Conservation (phyloP, 164 flowering plant species). For the Kingdonia uniflora region DNA sequence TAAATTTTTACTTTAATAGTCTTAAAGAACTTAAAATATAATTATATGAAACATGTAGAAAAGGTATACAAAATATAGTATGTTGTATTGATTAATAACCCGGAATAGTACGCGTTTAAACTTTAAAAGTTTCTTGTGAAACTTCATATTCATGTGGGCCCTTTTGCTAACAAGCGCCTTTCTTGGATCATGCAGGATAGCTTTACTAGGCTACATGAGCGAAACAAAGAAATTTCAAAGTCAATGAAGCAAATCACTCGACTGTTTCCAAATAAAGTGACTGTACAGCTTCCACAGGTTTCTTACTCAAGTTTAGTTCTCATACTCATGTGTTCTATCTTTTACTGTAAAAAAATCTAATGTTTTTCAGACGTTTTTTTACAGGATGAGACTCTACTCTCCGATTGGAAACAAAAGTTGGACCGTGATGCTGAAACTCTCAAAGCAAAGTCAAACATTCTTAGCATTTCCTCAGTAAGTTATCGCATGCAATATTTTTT, state of each 20-base stretch:
- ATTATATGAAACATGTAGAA: no score
- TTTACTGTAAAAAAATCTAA: not conserved
- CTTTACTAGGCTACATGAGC: conserved; percentile 62
- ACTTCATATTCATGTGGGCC: no score
- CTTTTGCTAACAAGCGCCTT: not conserved
- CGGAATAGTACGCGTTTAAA: no score
- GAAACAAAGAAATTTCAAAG: conserved; percentile 67
- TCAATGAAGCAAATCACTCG: conserved; percentile 59
- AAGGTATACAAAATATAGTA: no score
- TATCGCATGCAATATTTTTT: not conserved
- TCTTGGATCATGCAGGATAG: conserved; percentile 41
- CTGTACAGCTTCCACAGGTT: conserved; percentile 84
- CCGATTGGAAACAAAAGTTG: conserved; percentile 74
- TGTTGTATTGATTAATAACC: no score
- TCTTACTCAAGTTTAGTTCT: not conserved
- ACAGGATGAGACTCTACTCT: conserved; percentile 67
- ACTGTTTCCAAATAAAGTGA: conserved; percentile 84
- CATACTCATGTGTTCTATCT: not conserved
- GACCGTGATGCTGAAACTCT: conserved; percentile 71
- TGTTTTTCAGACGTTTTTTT: conserved; percentile 4
- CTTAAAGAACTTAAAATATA: no score
- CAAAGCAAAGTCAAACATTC: conserved; percentile 51
- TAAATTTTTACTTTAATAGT: no score
- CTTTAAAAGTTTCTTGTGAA: no score
- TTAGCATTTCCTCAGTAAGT: conserved; percentile 63